A percentile compares a stretch with the other conserved stretches of the same genome.
Conservation (phyloP, 768 basidiomycete species). For the Tephrocybe rancida region DNA sequence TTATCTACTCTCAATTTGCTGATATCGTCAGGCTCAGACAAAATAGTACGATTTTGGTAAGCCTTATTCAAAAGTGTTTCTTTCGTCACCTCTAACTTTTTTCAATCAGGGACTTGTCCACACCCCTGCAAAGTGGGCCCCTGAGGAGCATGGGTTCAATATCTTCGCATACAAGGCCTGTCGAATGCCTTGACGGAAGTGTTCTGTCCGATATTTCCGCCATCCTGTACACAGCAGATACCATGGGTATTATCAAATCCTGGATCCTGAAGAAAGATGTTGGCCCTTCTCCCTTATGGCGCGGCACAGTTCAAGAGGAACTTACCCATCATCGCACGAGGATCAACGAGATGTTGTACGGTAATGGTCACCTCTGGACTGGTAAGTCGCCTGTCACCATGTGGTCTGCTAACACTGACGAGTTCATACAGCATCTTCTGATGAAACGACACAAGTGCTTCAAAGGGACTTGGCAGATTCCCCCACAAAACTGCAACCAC, state of each 20-base stretch:
- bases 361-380: conserved; percentile 84
- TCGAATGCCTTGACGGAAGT: conserved; percentile 74
- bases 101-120: conserved; percentile 62
- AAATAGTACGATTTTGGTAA: conserved; percentile 85
- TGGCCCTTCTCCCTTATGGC: conserved; percentile 47
- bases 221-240: conserved; percentile 83
- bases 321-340: conserved; percentile 78
- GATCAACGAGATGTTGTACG: conserved; percentile 72
- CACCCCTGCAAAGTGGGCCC: conserved; percentile 38
- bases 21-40: conserved; percentile 90
- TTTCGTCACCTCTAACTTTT: too few relatives aligned
- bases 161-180: conserved; percentile 85
- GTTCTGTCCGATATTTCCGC: conserved; percentile 44
- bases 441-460: conserved; percentile 77
- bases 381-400: conserved; percentile 45
- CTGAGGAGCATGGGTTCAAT: conserved; percentile 66
- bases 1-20: conserved; percentile 67
- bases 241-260: conserved; percentile 85
- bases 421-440: conserved; percentile 71
- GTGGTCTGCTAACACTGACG: neutral
- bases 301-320: conserved; percentile 52
- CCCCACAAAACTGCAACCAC: conserved; percentile 42
- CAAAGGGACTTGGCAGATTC: conserved; percentile 36
- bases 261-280: conserved; percentile 68
- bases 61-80: conserved; percentile 26